These are phyloP conservation scores for Coemansia sp. DNA, from an alignment of 192 early-diverging fungal species.

Conservation along the genomic window DNA sequence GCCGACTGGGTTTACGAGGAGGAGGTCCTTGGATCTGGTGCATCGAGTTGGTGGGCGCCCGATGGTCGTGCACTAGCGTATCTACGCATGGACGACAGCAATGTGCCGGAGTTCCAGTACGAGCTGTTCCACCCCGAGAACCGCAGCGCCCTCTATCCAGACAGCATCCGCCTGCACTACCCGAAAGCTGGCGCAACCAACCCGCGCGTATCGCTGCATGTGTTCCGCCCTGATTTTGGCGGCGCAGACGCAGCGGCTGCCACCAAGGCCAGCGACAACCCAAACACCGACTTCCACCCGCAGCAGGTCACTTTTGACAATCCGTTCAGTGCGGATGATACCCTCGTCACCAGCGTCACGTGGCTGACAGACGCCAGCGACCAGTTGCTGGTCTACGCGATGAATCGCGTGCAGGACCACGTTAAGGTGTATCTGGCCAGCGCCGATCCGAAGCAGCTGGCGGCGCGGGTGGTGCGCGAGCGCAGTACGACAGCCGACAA, in stretches of 20 bases:
- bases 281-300: slow-evolving; percentile 43
- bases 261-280: slow-evolving; percentile 42
- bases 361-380: slow-evolving; percentile 72
- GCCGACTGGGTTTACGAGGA: slow-evolving; percentile 99
- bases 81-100: slow-evolving; percentile 82
- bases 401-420: slow-evolving; percentile 90
- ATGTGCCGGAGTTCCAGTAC: slow-evolving; percentile 75
- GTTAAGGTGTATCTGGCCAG: slow-evolving; percentile 66
- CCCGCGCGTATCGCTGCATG: slow-evolving; percentile 73
- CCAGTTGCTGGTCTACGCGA: slow-evolving; percentile 69
- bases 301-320: slow-evolving; percentile 49
- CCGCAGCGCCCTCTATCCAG: slow-evolving; percentile 62
- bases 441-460: slow-evolving; percentile 35
- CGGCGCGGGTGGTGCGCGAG: slow-evolving; percentile 58
- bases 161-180: slow-evolving; percentile 75
- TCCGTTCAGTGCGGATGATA: slow-evolving; percentile 60
- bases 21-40: slow-evolving; percentile 71
- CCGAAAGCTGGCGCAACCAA: slow-evolving; percentile 89
- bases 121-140: slow-evolving; percentile 70
- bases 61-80: slow-evolving; percentile 75
- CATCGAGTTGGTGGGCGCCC: slow-evolving; percentile 87
- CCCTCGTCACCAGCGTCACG: slow-evolving; percentile 74
- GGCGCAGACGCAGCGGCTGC: slow-evolving; percentile 2
- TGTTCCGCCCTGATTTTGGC: slow-evolving; percentile 59
- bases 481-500: slow-evolving; percentile 54